phyloP scores from a whole-genome alignment of 2,329 filamentous ascomycete genomes.

The Colletotrichum salicis region DNA sequence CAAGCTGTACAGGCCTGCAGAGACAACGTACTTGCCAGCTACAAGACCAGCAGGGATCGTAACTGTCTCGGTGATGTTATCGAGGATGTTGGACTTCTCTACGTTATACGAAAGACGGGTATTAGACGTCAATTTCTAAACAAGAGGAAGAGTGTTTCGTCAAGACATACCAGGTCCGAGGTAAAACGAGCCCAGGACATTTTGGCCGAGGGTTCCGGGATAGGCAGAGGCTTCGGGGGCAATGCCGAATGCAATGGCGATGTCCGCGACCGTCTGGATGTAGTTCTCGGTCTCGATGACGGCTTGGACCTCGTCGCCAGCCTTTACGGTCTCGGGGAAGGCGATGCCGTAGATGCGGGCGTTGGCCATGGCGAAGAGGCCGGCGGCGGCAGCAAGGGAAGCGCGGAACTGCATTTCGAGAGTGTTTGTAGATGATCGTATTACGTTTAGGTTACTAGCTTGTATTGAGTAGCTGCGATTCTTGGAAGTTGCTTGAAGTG shows the following conservation, averaged over 20 bases:
- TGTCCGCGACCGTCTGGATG: constrained; percentile 56
- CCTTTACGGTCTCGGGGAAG: constrained; percentile 52
- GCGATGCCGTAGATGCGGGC: constrained; percentile 57
- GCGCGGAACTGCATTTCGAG: constrained; percentile 39
- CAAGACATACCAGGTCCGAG: constrained; percentile 48
- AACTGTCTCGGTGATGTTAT: constrained; percentile 41
- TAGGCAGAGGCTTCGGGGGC: constrained; percentile 38
- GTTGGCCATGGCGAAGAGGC: constrained; percentile 41
- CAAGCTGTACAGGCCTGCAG: constrained; percentile 43
- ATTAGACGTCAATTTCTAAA: no score
- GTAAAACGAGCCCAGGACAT: constrained; percentile 44
- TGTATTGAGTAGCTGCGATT: neutral
- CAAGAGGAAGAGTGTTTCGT: no score
- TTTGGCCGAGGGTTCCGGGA: constrained; percentile 43
- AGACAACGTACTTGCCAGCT: constrained; percentile 40
- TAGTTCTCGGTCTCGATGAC: constrained; percentile 53
- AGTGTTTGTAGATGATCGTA: no score
- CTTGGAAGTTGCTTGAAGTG: neutral
- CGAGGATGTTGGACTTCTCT: constrained; percentile 41
- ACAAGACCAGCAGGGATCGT: constrained; percentile 39
- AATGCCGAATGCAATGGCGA: constrained; percentile 56
- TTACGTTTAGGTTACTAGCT: neutral
- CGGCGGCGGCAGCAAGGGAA: constrained; percentile 38
- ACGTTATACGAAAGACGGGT: neutral
- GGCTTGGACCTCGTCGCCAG: constrained; percentile 46